A percentile compares a stretch with the other conserved stretches of the same genome.
Evolutionary conservation across 805 yeast genomes (phyloP).

Genomic region (Candida maris): DNA sequence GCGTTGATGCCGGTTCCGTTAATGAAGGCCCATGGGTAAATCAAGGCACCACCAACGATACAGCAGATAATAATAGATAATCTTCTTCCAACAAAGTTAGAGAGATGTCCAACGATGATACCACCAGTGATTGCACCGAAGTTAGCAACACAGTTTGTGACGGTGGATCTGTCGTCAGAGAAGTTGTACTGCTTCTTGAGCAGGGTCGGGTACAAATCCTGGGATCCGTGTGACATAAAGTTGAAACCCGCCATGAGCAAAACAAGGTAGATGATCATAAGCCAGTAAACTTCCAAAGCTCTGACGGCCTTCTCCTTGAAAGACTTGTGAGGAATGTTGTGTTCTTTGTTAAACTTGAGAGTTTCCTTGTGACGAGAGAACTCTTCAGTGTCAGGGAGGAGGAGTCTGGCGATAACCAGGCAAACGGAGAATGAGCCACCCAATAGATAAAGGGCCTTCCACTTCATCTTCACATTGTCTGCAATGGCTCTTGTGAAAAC

Average conservation of each 20-base stretch:
- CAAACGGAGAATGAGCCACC: constrained; percentile 55
- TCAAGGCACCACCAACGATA: constrained; percentile 53
- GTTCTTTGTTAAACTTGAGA: constrained; percentile 30
- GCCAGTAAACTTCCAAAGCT: constrained; percentile 51
- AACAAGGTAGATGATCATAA: constrained; percentile 52
- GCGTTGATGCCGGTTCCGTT: constrained; percentile 46
- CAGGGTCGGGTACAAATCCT: constrained; percentile 58
- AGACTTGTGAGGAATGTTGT: constrained; percentile 31
- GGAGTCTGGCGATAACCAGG: constrained; percentile 39
- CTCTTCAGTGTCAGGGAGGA: constrained; percentile 51
- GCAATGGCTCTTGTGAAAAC: constrained; percentile 62
- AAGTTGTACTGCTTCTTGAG: constrained; percentile 44
- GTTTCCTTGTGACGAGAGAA: constrained; percentile 41
- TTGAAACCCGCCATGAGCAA: constrained; percentile 61
- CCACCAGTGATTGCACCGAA: constrained; percentile 59
- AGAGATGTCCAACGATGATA: constrained; percentile 49
- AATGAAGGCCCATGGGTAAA: constrained; percentile 62
- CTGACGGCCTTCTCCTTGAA: constrained; percentile 31
- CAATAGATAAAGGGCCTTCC: constrained; percentile 70
- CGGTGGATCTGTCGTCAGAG: constrained; percentile 44
- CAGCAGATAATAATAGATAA: constrained; percentile 49
- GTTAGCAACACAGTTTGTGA: constrained; percentile 55
- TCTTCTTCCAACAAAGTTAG: constrained; percentile 55
- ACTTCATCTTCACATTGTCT: constrained; percentile 46
- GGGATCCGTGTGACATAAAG: constrained; percentile 61